Evolutionary conservation across 2,329 filamentous ascomycete genomes (phyloP).

Genomic region (Xylariomycetidae sp.): DNA sequence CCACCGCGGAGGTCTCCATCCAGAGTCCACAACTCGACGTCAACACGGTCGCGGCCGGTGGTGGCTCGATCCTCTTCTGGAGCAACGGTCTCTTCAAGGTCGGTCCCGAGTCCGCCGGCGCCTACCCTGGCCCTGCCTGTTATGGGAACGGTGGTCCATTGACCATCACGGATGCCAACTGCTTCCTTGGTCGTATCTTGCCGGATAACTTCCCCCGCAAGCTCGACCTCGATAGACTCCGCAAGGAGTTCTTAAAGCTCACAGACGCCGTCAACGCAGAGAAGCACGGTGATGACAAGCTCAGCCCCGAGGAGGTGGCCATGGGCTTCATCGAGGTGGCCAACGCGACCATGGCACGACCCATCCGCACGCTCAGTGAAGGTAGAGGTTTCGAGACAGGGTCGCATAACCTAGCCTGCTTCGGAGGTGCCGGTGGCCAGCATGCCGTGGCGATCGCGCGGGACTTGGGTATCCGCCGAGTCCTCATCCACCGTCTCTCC

Average conservation of each 20-base stretch:
- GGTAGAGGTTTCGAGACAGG: slow-evolving; percentile 37
- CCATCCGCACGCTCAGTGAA: slow-evolving; percentile 59
- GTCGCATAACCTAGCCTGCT: slow-evolving; percentile 27
- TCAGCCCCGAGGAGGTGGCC: slow-evolving; percentile 39
- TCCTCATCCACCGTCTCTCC: slow-evolving; percentile 34
- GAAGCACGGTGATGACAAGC: slow-evolving; percentile 20
- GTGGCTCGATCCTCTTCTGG: slow-evolving; percentile 66
- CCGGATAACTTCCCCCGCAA: slow-evolving; percentile 69
- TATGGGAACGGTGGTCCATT: slow-evolving; percentile 69
- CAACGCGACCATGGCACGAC: slow-evolving; percentile 71
- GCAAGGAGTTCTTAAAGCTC: slow-evolving; percentile 34
- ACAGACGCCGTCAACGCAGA: slow-evolving; percentile 37
- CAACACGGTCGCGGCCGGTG: slow-evolving; percentile 73
- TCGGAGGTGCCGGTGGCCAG: slow-evolving; percentile 72
- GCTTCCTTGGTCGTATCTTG: slow-evolving; percentile 56
- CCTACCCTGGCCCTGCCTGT: slow-evolving; percentile 69
- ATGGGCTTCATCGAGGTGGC: slow-evolving; percentile 71
- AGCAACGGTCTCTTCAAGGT: slow-evolving; percentile 69
- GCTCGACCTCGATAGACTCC: slow-evolving; percentile 35
- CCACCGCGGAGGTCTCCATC: slow-evolving; percentile 73
- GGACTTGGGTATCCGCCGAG: slow-evolving; percentile 32
- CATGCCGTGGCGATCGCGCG: slow-evolving; percentile 38
- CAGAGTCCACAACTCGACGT: slow-evolving; percentile 74
- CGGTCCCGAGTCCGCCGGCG: slow-evolving; percentile 66
- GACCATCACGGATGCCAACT: slow-evolving; percentile 68